These are phyloP conservation scores for Serendipita sp. DNA, from an alignment of 1,284 basidiomycete genomes.

Conservation along the genomic window DNA sequence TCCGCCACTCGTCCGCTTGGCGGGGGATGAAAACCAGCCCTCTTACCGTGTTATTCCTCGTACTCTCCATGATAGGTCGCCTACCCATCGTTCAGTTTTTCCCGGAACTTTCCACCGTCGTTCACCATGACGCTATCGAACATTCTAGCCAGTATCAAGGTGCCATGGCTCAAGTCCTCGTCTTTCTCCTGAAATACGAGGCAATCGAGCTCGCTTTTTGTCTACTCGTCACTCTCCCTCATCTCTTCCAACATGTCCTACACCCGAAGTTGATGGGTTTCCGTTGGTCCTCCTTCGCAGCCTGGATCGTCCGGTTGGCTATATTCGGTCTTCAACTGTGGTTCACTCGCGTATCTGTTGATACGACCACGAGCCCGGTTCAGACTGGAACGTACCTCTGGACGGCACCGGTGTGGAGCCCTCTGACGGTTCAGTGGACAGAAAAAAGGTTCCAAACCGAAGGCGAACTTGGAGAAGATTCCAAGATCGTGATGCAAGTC, in stretches of 20 bases:
- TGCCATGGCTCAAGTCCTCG: background rate
- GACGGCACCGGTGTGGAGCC: background rate
- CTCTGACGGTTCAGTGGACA: background rate
- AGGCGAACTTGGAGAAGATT: background rate
- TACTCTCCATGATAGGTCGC: background rate
- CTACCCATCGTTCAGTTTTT: background rate
- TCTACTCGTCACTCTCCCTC: background rate
- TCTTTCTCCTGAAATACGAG: background rate
- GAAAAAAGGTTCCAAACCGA: background rate
- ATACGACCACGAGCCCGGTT: background rate
- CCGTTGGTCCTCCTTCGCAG: background rate
- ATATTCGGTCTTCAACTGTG: background rate
- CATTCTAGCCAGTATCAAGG: background rate
- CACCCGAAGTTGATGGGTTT: background rate
- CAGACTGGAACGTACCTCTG: background rate
- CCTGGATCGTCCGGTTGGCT: background rate
- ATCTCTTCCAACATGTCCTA: background rate
- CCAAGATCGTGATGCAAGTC: background rate
- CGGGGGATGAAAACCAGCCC: background rate
- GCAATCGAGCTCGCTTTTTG: background rate
- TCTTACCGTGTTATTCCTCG: background rate
- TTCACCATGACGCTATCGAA: background rate
- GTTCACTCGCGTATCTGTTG: slow-evolving; percentile 6
- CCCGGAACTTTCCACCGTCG: background rate
- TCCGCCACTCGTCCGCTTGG: background rate